These are phyloP conservation scores for Talaromyces islandicus DNA, from an alignment of 2,329 filamentous ascomycete species.

Conservation along the genomic window DNA sequence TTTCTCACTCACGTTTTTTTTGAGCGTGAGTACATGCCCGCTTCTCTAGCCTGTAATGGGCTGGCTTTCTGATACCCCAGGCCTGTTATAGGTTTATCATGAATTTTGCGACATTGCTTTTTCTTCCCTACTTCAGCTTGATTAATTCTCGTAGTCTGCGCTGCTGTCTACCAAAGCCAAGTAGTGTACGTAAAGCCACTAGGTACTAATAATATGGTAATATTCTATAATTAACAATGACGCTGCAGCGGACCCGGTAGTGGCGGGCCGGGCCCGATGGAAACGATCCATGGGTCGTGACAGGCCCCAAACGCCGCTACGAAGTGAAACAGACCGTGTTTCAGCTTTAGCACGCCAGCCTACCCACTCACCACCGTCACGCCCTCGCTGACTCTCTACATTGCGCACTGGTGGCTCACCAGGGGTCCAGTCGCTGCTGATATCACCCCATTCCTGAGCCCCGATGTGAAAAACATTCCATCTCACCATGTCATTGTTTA, in stretches of 20 bases:
- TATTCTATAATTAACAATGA: neutral
- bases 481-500: neutral
- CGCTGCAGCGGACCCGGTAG: no score
- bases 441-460: neutral
- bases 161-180: neutral
- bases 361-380: neutral
- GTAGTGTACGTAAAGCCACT: no score
- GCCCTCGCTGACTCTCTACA: neutral
- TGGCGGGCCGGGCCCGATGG: neutral
- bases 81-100: slow-evolving; percentile 1
- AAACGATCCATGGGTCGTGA: neutral
- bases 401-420: neutral
- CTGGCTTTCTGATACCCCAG: slow-evolving; percentile 12
- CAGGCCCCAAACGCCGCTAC: neutral
- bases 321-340: neutral
- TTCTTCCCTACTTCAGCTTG: neutral
- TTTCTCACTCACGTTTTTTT: neutral
- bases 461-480: neutral
- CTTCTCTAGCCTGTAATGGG: slow-evolving; percentile 5
- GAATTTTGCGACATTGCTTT: neutral
- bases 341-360: neutral
- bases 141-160: neutral
- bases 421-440: neutral
- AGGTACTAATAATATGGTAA: no score
- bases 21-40: neutral